These are phyloP conservation scores for Apiospora pterosperma DNA, from an alignment of 2,329 filamentous ascomycete genomes.

Conservation along the genomic window DNA sequence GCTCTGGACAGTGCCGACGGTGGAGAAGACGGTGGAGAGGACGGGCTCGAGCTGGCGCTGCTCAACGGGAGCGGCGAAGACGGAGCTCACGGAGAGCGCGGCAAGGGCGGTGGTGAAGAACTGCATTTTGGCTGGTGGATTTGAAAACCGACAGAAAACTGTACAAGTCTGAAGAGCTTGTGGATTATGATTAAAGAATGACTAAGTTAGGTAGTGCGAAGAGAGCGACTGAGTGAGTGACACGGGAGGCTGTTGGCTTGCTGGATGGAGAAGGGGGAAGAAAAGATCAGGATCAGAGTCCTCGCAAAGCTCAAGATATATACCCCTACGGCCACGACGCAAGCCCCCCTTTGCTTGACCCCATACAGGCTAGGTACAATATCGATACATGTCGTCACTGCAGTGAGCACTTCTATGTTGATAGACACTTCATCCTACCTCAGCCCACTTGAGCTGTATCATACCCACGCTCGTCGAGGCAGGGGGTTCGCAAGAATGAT, in stretches of 20 bases:
- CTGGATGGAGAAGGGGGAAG: conserved; percentile 13
- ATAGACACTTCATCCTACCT: conserved; percentile 7
- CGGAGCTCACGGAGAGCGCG: conserved; percentile 28
- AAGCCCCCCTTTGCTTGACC: not conserved
- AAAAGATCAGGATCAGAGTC: not conserved
- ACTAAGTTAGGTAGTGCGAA: conserved; percentile 18
- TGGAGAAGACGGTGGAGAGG: conserved; percentile 17
- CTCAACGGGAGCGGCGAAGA: conserved; percentile 22
- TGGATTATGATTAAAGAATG: conserved; percentile 19
- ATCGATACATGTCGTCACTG: conserved; percentile 8
- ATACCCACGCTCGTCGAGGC: not conserved
- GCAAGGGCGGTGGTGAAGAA: conserved; percentile 27
- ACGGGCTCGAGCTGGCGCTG: conserved; percentile 9
- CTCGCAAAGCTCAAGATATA: conserved; percentile 9
- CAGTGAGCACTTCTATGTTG: not conserved
- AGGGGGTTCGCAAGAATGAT: not conserved
- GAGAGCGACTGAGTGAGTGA: conserved; percentile 21
- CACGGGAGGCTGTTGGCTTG: conserved; percentile 18
- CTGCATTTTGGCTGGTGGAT: conserved; percentile 24
- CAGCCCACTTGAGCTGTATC: not conserved
- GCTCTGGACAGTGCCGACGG: conserved; percentile 2
- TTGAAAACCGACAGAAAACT: conserved; percentile 6
- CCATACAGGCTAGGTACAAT: not conserved
- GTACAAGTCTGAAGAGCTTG: conserved; percentile 8
- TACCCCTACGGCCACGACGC: not conserved